A percentile compares a stretch with the other conserved stretches of the same genome.
These are phyloP conservation scores for Solanum aculeatissimum DNA, from an alignment of 305 asterid species.

Conservation along the genomic window DNA sequence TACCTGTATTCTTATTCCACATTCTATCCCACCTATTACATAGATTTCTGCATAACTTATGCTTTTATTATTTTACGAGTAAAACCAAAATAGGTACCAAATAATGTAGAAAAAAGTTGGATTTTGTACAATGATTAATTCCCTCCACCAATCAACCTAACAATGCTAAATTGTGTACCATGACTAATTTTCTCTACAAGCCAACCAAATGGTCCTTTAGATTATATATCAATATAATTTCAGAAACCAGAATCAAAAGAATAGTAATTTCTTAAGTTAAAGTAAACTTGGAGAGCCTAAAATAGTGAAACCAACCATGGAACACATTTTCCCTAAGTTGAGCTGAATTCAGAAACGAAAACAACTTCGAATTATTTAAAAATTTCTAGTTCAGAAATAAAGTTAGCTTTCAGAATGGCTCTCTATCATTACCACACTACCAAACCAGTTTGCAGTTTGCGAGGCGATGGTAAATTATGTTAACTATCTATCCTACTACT, in stretches of 20 bases:
- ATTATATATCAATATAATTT: background rate
- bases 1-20: background rate
- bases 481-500: background rate
- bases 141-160: background rate
- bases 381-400: background rate
- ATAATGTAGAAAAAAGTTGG: background rate
- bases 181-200: background rate
- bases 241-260: background rate
- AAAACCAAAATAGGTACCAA: background rate
- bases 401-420: background rate
- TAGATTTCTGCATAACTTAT: background rate
- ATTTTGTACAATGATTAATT: background rate
- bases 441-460: background rate
- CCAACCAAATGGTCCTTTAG: background rate
- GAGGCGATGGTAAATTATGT: background rate
- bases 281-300: background rate
- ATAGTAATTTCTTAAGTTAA: background rate
- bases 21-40: background rate
- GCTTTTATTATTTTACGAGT: background rate
- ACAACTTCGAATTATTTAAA: background rate
- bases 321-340: background rate
- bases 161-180: background rate
- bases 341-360: background rate
- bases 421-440: background rate
- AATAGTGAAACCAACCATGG: background rate